Evolutionary conservation across 768 basidiomycete species (phyloP), one percentile per base, ranked within the genome.

Genomic region (Boletus rubescentipes): DNA sequence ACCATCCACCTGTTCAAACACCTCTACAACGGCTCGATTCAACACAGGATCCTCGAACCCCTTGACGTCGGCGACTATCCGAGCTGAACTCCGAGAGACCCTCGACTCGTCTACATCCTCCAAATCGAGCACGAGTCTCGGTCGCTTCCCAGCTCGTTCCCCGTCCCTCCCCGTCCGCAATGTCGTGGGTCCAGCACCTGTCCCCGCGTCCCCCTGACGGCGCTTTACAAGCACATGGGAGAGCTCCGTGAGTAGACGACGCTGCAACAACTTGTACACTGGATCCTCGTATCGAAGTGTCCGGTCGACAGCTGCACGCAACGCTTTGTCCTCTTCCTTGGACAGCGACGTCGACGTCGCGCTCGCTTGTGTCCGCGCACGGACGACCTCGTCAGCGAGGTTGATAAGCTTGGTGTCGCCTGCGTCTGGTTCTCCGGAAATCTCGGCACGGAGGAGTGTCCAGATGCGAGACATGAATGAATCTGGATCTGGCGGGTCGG

Each of bases 381-480:
- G 82, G 30, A 89, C 66, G 41, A 90, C 82, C 64, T 91, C 89
- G 62, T 90, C 89, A 1, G 84, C 86, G 23, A 91, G 79, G 64
- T 90, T 84, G 42, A 83, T 65, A 35, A 89, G 66, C 61, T 85
- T 87, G 16, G 83, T 84, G 18, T 70, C 67, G 14, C 67, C 62
- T 18, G 68, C 57, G n/a, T 56, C 67, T 1, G 69, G 62, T 36
- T 69, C 62, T 51, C 61, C 54, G 2, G 77, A 69, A 40, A 88
- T 78, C 59, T 87, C 86, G 16, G 75, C 69, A 55, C 76, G 76
- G 20, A 90, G 77, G 11, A 89, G 77, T 3, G 80, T 72, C 87
- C 87, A 89, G 10, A 89, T 65, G 43, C 87, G 84, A 18, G 73
- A 61, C 67, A 79, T 77, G 66, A 88, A 87, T 39, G 77, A 73